phyloP scores from a whole-genome alignment of 2,329 filamentous ascomycete genomes.

The Trichoderma afroharzianum region DNA sequence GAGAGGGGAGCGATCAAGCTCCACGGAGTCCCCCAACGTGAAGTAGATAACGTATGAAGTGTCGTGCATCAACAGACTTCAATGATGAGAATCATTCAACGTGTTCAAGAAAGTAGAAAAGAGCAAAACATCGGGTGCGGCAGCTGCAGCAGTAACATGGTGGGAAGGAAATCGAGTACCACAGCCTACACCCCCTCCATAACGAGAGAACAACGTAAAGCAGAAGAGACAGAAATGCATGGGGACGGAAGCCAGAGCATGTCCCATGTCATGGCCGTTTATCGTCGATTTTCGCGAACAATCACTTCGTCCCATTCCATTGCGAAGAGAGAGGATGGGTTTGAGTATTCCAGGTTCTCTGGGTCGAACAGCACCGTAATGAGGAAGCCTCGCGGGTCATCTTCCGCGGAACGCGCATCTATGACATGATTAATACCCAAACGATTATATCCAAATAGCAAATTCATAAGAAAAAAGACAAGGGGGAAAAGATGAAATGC shows the following conservation, averaged over 20 bases:
- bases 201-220: neutral
- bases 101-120: neutral
- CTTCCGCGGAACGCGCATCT: neutral
- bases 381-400: conserved; percentile 33
- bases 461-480: neutral
- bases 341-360: conserved; percentile 28
- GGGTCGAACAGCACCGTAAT: conserved; percentile 33
- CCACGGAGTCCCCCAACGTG: no score
- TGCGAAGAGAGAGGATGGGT: conserved; percentile 19
- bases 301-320: conserved; percentile 29
- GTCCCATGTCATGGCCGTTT: neutral
- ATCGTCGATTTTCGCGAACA: conserved; percentile 22
- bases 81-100: neutral
- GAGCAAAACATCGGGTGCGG: neutral
- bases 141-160: neutral
- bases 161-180: neutral
- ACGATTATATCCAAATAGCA: no score
- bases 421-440: neutral
- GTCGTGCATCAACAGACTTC: neutral
- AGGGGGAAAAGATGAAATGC: rapidly evolving
- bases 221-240: neutral
- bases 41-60: conserved; percentile 1
- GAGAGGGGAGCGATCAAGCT: no score
- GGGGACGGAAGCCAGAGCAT: neutral
- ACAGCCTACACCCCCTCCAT: neutral